Conservation (phyloP, 192 early-diverging fungal genomes). For the Dispira parvispora region DNA sequence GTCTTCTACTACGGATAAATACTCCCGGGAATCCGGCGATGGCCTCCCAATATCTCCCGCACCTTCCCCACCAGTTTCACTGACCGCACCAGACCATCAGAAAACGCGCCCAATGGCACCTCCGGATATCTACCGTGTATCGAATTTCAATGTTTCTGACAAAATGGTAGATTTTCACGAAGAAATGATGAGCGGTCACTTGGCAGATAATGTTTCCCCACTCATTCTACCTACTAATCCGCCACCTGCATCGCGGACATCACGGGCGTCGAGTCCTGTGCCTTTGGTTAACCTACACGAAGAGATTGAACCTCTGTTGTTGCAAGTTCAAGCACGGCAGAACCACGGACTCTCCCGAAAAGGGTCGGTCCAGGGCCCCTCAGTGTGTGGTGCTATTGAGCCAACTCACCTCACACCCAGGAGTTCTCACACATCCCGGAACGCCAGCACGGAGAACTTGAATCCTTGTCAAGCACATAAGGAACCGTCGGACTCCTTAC, state of each 20-base stretch:
- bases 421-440: background rate
- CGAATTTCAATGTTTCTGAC: conserved; percentile 9
- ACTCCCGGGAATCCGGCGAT: too few species aligned
- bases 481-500: too few species aligned
- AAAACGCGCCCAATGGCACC: too few species aligned
- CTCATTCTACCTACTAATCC: background rate
- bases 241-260: conserved; percentile 4
- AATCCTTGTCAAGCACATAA: too few species aligned
- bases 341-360: background rate
- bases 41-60: too few species aligned
- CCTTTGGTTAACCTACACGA: background rate
- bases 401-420: background rate
- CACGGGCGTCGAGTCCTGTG: background rate
- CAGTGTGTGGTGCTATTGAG: background rate
- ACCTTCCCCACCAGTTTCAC: background rate
- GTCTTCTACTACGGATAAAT: too few species aligned
- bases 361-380: too few species aligned
- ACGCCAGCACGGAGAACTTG: too few species aligned
- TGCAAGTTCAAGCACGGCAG: conserved; percentile 2
- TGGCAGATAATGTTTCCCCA: conserved; percentile 7
- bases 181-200: conserved; percentile 39
- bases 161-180: conserved; percentile 37
- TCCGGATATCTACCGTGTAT: too few species aligned
- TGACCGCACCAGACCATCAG: conserved; percentile 16
- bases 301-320: conserved; percentile 3